These are phyloP conservation scores for Aspergillus quadricinctus DNA, from an alignment of 2,329 filamentous ascomycete genomes.

Conservation along the genomic window DNA sequence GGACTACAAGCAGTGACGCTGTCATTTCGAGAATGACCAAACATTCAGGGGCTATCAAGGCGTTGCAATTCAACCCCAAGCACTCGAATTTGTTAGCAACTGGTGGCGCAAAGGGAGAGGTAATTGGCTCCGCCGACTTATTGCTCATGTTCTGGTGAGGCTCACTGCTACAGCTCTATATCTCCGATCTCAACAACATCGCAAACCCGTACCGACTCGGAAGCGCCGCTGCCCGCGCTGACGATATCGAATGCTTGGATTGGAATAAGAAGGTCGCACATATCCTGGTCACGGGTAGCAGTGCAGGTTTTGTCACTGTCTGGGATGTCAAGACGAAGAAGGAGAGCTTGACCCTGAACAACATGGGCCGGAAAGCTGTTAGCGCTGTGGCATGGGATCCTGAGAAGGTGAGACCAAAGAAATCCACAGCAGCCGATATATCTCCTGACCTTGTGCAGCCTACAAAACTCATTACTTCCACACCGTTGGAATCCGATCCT, in stretches of 20 bases:
- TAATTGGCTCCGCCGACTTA: constrained; percentile 13
- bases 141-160: constrained; percentile 1
- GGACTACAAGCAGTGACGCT: constrained; percentile 53
- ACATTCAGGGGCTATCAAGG: constrained; percentile 88
- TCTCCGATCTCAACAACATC: constrained; percentile 90
- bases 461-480: constrained; percentile 90
- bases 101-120: constrained; percentile 87
- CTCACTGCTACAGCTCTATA: constrained; percentile 58
- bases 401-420: constrained; percentile 57
- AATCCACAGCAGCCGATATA: background rate
- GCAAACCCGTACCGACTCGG: constrained; percentile 84
- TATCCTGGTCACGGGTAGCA: constrained; percentile 90
- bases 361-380: constrained; percentile 80
- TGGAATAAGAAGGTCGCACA: constrained; percentile 99
- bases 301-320: constrained; percentile 91
- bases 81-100: constrained; percentile 88
- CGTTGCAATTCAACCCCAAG: constrained; percentile 93
- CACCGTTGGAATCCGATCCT: constrained; percentile 81
- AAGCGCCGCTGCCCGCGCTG: constrained; percentile 79
- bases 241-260: constrained; percentile 92
- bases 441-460: constrained; percentile 43
- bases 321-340: constrained; percentile 99
- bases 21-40: constrained; percentile 81
- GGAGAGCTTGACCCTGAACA: constrained; percentile 90
- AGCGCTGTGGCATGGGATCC: constrained; percentile 98